These are phyloP conservation scores for Myriangium duriaei DNA, from an alignment of 2,329 filamentous ascomycete species.

Conservation along the genomic window DNA sequence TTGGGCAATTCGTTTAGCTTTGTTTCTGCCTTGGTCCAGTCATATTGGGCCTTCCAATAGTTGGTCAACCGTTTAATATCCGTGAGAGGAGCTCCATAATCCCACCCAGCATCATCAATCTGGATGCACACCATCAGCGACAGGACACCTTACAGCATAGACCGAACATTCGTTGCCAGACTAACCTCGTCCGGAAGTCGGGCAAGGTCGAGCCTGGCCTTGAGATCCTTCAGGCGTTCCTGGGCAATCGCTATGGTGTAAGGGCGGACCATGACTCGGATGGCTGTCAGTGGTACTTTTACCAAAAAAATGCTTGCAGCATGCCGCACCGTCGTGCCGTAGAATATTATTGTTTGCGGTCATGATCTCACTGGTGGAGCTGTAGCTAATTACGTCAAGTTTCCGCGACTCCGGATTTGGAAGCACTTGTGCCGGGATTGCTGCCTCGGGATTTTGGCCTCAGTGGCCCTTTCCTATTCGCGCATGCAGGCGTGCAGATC, in stretches of 20 bases:
- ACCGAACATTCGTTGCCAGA: slow-evolving; percentile 20
- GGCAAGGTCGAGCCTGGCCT: slow-evolving; percentile 41
- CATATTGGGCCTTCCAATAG: slow-evolving; percentile 44
- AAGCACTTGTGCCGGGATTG: too few species aligned
- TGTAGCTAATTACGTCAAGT: too few species aligned
- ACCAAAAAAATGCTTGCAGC: too few species aligned
- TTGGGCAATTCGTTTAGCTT: slow-evolving; percentile 50
- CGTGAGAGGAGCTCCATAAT: slow-evolving; percentile 46
- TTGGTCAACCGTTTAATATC: slow-evolving; percentile 47
- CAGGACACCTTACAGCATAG: not conserved
- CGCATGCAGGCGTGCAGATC: too few species aligned
- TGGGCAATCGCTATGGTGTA: slow-evolving; percentile 43
- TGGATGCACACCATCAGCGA: too few species aligned
- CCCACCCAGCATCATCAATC: slow-evolving; percentile 39
- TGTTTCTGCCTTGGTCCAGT: slow-evolving; percentile 50
- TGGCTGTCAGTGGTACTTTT: too few species aligned
- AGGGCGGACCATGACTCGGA: slow-evolving; percentile 15
- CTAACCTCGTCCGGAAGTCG: slow-evolving; percentile 44
- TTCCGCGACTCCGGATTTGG: too few species aligned
- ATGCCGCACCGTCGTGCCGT: too few species aligned
- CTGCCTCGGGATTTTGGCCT: too few species aligned
- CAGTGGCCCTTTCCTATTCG: too few species aligned
- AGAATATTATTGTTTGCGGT: too few species aligned
- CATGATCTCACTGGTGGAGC: too few species aligned
- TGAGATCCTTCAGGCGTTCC: slow-evolving; percentile 39